These are phyloP conservation scores for Ettlia oleoabundans DNA, from an alignment of 139 green algal genomes.

Conservation along the genomic window DNA sequence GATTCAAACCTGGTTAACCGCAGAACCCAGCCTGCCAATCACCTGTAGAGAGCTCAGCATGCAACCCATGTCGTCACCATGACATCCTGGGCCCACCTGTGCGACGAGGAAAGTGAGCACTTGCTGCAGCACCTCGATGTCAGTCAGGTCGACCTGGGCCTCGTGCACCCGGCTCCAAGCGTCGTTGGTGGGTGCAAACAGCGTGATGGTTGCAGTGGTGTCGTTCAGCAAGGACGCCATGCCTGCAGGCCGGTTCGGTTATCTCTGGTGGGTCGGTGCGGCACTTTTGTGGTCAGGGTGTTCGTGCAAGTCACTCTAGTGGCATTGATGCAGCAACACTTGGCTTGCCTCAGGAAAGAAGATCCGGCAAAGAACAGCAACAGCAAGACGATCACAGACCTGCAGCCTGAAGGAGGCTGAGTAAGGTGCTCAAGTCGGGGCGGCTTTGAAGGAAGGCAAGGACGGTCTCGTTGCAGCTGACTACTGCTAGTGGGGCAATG, in stretches of 20 bases:
- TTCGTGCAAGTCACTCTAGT: too few relatives aligned
- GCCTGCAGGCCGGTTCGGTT: background rate
- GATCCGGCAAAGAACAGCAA: too few relatives aligned
- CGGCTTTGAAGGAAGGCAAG: background rate
- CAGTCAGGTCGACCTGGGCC: background rate
- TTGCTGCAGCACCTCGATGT: conserved; percentile 12
- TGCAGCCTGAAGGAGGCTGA: background rate
- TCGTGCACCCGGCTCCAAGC: background rate
- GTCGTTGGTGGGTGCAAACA: conserved; percentile 12
- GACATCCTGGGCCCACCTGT: background rate
- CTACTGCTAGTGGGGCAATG: background rate
- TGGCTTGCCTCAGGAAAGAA: too few relatives aligned
- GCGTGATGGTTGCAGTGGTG: background rate
- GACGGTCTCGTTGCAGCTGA: background rate
- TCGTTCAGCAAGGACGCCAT: conserved; percentile 8
- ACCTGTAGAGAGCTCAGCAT: too few relatives aligned
- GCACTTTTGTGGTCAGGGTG: too few relatives aligned
- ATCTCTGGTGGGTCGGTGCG: too few relatives aligned
- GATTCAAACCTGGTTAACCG: too few relatives aligned
- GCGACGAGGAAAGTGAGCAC: background rate
- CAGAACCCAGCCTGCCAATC: too few relatives aligned
- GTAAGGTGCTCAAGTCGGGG: background rate
- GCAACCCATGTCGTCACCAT: too few relatives aligned
- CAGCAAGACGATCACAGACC: too few relatives aligned
- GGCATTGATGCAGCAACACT: too few relatives aligned